A percentile compares a stretch with the other conserved stretches of the same genome.
phyloP scores from a whole-genome alignment of 108 stramenopile species.

The Aureococcus anophagefferens region DNA sequence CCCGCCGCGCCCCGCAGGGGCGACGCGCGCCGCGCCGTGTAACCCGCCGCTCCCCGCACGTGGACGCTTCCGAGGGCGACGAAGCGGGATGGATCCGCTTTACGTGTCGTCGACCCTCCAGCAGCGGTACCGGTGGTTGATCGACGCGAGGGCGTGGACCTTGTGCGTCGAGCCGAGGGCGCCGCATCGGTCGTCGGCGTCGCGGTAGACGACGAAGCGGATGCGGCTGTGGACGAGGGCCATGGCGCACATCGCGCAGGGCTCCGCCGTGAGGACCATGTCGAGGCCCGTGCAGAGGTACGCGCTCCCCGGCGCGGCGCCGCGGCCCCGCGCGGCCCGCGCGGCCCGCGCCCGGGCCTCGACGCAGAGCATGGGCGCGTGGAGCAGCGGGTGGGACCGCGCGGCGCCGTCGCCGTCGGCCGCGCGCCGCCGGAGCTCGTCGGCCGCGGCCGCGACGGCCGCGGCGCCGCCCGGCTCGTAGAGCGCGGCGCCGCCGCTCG shows the following conservation, averaged over 20 bases:
- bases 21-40: too few species aligned
- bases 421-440: background rate
- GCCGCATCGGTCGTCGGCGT: constrained; percentile 19
- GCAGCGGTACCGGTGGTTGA: background rate
- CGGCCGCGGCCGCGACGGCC: background rate
- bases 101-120: background rate
- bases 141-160: background rate
- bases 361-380: background rate
- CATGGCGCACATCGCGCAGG: constrained; percentile 47
- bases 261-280: constrained; percentile 39
- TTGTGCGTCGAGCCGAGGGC: background rate
- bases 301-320: constrained; percentile 2
- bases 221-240: constrained; percentile 46
- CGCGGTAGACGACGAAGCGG: constrained; percentile 31
- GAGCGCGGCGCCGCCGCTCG: background rate
- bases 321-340: background rate
- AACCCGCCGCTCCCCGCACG: too few species aligned
- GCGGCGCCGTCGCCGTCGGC: background rate
- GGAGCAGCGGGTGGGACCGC: background rate
- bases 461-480: background rate
- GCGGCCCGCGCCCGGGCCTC: background rate
- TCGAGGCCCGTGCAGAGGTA: constrained; percentile 52
- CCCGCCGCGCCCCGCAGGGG: too few species aligned
- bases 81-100: too few species aligned
- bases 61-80: too few species aligned